These are phyloP conservation scores for Glebionis coronaria DNA, from an alignment of 129 eudicot species.

Conservation along the genomic window DNA sequence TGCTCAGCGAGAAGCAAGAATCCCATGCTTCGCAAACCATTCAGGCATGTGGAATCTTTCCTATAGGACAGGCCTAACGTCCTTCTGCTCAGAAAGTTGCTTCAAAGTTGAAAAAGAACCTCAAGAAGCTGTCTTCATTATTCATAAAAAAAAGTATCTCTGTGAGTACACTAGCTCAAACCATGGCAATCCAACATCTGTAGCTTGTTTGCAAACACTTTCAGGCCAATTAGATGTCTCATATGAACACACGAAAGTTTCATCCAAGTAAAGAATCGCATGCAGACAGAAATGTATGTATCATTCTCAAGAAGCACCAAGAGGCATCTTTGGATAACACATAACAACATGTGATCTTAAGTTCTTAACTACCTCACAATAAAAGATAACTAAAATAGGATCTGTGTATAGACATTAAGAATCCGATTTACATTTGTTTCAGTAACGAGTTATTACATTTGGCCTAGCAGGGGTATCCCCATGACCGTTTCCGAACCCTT, in stretches of 20 bases:
- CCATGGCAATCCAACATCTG: slow-evolving; percentile 91
- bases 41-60: slow-evolving; percentile 30
- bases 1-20: no score
- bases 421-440: no score
- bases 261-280: slow-evolving; percentile 98
- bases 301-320: no score
- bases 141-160: slow-evolving; percentile 8
- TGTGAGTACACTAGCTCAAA: slow-evolving; percentile 72
- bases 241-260: slow-evolving; percentile 92
- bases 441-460: no score
- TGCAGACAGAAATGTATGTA: slow-evolving; percentile 32
- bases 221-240: slow-evolving; percentile 92
- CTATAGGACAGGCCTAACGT: slow-evolving; percentile 71
- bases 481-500: no score
- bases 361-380: not conserved
- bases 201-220: slow-evolving; percentile 71
- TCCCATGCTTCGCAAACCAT: no score
- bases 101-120: slow-evolving; percentile 85
- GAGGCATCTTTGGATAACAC: no score
- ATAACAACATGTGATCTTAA: not conserved
- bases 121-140: slow-evolving; percentile 63
- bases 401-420: no score
- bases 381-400: no score
- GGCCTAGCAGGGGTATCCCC: no score
- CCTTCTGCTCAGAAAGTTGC: slow-evolving; percentile 80